Conservation (phyloP, 2,329 filamentous ascomycete species). For the Camillea tinctor region DNA sequence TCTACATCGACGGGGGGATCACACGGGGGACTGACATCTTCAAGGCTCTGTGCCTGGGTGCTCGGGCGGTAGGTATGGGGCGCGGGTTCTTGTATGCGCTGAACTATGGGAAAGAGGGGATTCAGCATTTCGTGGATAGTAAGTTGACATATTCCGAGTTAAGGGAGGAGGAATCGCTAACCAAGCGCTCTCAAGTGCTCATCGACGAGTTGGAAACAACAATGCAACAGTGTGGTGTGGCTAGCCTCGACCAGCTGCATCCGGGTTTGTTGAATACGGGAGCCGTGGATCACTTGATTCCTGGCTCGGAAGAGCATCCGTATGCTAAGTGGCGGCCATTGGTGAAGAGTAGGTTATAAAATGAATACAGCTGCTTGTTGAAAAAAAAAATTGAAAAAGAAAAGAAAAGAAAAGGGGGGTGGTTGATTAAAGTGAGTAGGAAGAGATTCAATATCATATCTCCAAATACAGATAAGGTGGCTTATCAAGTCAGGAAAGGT, state of each 20-base stretch:
- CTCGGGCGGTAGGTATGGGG: conserved; percentile 62
- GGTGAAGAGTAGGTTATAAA: conserved; percentile 28
- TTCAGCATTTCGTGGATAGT: conserved; percentile 54
- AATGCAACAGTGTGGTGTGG: conserved; percentile 65
- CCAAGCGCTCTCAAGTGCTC: conserved; percentile 36
- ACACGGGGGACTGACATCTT: conserved; percentile 65
- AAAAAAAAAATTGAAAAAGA: no score
- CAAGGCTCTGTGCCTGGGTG: conserved; percentile 65
- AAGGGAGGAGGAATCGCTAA: conserved; percentile 6
- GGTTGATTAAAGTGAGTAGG: no score
- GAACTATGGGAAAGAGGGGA: conserved; percentile 59
- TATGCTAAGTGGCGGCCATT: conserved; percentile 42
- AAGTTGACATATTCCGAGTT: conserved; percentile 29
- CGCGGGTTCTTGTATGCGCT: conserved; percentile 59
- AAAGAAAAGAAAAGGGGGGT: not conserved
- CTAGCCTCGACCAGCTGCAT: conserved; percentile 57
- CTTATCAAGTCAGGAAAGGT: no score
- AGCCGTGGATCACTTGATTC: conserved; percentile 48
- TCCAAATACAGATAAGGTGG: no score
- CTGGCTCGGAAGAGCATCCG: conserved; percentile 41
- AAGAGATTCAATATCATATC: no score
- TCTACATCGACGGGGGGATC: conserved; percentile 65
- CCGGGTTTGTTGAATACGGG: conserved; percentile 59
- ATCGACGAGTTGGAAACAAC: conserved; percentile 63
- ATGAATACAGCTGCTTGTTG: not conserved